Evolutionary conservation across 306 rosid genomes (phyloP).

Genomic region (Corylus americana): DNA sequence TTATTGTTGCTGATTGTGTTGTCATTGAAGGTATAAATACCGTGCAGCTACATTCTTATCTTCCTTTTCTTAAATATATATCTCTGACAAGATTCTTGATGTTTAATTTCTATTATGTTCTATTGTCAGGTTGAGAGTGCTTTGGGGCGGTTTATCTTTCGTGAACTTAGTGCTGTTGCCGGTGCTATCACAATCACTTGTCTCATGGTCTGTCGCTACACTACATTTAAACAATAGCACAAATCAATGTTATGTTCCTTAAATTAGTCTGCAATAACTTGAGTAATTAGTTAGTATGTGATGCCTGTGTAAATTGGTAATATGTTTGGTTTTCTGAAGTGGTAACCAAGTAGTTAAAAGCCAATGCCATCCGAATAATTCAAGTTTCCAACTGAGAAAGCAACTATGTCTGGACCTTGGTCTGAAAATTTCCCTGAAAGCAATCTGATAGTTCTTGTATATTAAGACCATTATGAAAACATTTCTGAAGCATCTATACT

Average conservation of each 20-base stretch:
- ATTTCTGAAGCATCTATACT: background rate
- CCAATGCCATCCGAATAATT: background rate
- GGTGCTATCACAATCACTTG: constrained; percentile 89
- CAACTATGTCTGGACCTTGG: background rate
- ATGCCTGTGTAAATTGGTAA: constrained; percentile 1
- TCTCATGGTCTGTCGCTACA: constrained; percentile 67
- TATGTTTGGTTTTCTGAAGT: background rate
- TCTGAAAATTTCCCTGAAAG: background rate
- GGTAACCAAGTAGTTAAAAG: background rate
- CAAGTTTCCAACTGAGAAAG: background rate
- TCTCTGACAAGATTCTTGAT: constrained; percentile 20
- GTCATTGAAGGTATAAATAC: background rate
- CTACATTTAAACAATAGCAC: background rate
- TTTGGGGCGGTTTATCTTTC: constrained; percentile 54
- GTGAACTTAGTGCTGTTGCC: constrained; percentile 79
- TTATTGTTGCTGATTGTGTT: background rate
- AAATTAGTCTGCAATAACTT: background rate
- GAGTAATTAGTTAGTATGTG: background rate
- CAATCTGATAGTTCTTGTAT: background rate
- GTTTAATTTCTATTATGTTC: constrained; percentile 20
- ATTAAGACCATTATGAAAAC: background rate
- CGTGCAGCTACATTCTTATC: background rate
- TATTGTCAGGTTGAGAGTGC: constrained; percentile 61
- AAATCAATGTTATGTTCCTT: constrained; percentile 13
- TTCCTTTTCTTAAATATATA: constrained; percentile 1